Evolutionary conservation across 2,329 filamentous ascomycete species (phyloP), one percentile per base, ranked within the genome.

Genomic region (Penicillium janthinellum): DNA sequence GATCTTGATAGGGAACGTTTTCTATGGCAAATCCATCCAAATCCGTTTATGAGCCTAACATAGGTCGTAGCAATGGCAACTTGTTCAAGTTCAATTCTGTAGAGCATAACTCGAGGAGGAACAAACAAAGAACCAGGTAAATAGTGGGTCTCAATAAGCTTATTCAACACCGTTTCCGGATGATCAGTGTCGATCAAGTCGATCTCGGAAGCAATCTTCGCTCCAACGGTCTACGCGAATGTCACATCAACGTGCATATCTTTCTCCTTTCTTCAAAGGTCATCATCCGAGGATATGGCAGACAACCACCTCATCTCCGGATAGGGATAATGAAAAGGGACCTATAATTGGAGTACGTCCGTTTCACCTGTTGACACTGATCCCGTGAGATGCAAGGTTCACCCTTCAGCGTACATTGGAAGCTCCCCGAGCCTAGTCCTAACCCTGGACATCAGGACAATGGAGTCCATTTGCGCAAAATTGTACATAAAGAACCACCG

Each of bases 111-210:
- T 31, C 31, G 7, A 15, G n/a, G 20, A 25, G 20, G 15, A 7
- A 28, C 5, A 12, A 34, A 51, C 20, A 52, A 52, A 52, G 49
- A 11, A 17, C 12, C 25, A 28, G 25, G 25, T 28, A 28, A 7
- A 1, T n/a, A n/a, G n/a, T 38, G 22, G 34, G n/a, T 38, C 34
- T 38, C 49, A 11, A 38, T 38, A 52, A 38, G 34, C 49, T 52
- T 20, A 52, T 52, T 52, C 14, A 41, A 52, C 49, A n/a, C 49
- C 20, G 35, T 52, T 52, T 52, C 39, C 12, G 49, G 49, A 25
- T 4, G 39, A 28, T 12, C 20, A 35, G 11, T 10, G 49, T 20
- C 35, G 49, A 52, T 52, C 31, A 28, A n/a, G 14, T 37, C 34
- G 20, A 38, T 25, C 14, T 38, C 39, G 11, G 12, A 2, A 17